Conservation (phyloP, 371 early-diverging fungal genomes). For the Mucor velutinosus region DNA sequence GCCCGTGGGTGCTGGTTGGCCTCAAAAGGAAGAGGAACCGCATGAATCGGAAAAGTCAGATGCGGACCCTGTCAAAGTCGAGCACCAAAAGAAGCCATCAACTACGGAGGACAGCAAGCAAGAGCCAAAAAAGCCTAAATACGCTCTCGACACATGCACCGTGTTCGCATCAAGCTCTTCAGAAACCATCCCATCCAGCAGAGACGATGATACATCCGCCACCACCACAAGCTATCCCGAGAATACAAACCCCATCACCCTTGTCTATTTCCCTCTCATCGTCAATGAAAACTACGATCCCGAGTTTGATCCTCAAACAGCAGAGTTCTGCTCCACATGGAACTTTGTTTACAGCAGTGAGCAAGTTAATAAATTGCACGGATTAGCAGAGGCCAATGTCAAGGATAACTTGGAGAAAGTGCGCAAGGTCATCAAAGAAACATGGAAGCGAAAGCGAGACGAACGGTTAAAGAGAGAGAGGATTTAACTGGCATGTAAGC, state of each 20-base stretch:
- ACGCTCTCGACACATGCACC: slow-evolving; percentile 41
- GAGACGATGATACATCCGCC: not conserved
- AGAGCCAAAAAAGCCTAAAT: slow-evolving; percentile 18
- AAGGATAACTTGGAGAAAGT: slow-evolving; percentile 49
- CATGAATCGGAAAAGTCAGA: slow-evolving; percentile 15
- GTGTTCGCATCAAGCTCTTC: slow-evolving; percentile 41
- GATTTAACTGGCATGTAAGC: not conserved
- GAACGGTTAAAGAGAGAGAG: slow-evolving; percentile 13
- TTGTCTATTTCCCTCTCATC: slow-evolving; percentile 67
- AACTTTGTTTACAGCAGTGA: slow-evolving; percentile 65
- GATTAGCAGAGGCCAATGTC: slow-evolving; percentile 53
- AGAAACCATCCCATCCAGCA: slow-evolving; percentile 17
- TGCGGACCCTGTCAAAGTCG: slow-evolving; percentile 30
- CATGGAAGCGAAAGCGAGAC: slow-evolving; percentile 49
- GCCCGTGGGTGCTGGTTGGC: slow-evolving; percentile 45
- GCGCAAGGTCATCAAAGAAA: slow-evolving; percentile 37
- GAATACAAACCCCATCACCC: slow-evolving; percentile 48
- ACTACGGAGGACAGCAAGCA: not conserved
- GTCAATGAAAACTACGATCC: slow-evolving; percentile 53
- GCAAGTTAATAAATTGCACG: slow-evolving; percentile 58
- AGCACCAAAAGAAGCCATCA: slow-evolving; percentile 20
- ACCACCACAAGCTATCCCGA: slow-evolving; percentile 14
- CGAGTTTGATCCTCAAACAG: slow-evolving; percentile 65
- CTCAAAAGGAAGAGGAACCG: slow-evolving; percentile 31
- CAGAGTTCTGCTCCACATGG: slow-evolving; percentile 66